Percentiles rank a stretch among this genome's conserved stretches.
phyloP scores from a whole-genome alignment of 371 early-diverging fungal species.

The Gilbertella persicaria region DNA sequence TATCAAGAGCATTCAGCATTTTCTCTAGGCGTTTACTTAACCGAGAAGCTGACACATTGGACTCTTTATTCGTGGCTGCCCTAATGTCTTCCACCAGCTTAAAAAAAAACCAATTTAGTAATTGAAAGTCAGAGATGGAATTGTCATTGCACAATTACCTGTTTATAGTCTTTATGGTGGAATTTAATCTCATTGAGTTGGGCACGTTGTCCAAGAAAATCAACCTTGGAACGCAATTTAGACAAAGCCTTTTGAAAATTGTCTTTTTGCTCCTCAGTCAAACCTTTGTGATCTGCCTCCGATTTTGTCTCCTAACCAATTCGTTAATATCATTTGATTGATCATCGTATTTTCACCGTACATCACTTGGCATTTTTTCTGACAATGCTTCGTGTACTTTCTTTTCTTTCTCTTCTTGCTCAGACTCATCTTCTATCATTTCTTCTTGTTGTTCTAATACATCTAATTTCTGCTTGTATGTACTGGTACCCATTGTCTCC shows the following conservation, averaged over 20 bases:
- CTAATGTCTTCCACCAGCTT: constrained; percentile 58
- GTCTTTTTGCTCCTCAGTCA: constrained; percentile 55
- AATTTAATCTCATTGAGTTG: constrained; percentile 66
- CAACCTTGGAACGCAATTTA: constrained; percentile 63
- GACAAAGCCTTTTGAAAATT: constrained; percentile 66
- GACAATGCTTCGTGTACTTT: constrained; percentile 41
- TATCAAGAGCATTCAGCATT: constrained; percentile 70
- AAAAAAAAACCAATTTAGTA: neutral
- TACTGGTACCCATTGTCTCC: constrained; percentile 85
- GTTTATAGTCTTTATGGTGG: constrained; percentile 68
- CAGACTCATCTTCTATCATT: constrained; percentile 88
- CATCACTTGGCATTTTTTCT: too few species aligned
- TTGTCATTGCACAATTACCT: too few species aligned
- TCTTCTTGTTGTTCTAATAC: constrained; percentile 95
- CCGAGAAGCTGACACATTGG: constrained; percentile 56
- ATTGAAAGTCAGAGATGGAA: too few species aligned
- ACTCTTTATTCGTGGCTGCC: constrained; percentile 56
- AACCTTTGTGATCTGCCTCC: constrained; percentile 33
- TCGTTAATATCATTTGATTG: too few species aligned
- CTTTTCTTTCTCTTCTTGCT: constrained; percentile 64
- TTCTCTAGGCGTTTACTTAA: constrained; percentile 64
- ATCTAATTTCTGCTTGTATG: constrained; percentile 89
- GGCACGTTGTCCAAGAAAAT: constrained; percentile 66
- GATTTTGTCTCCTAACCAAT: constrained; percentile 44
- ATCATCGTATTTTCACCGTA: too few species aligned